A percentile compares a stretch with the other conserved stretches of the same genome.
These are phyloP conservation scores for Selenicereus undatus DNA, from an alignment of 148 eudicot genomes.

Conservation along the genomic window DNA sequence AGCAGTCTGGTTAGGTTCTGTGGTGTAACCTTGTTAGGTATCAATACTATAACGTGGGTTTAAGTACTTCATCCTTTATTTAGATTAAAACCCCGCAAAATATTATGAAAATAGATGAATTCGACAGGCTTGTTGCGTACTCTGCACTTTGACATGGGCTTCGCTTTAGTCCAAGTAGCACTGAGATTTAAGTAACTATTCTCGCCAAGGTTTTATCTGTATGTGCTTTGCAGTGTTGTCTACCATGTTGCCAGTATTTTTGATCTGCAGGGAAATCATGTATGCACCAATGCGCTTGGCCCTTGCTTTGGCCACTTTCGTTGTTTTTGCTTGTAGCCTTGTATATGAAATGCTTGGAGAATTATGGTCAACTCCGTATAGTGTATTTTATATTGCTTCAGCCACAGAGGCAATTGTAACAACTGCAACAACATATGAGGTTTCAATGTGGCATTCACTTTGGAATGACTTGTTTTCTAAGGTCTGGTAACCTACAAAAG, in stretches of 20 bases:
- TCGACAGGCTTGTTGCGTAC: neutral
- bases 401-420: slow-evolving; percentile 64
- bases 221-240: slow-evolving; percentile 49
- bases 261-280: slow-evolving; percentile 64
- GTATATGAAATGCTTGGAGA: slow-evolving; percentile 48
- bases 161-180: neutral
- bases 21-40: neutral
- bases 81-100: neutral
- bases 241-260: slow-evolving; percentile 63
- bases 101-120: neutral
- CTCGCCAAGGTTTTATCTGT: slow-evolving; percentile 10
- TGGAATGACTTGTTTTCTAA: slow-evolving; percentile 92
- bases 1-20: neutral
- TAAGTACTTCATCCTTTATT: neutral
- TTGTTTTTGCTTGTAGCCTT: slow-evolving; percentile 35
- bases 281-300: slow-evolving; percentile 77
- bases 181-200: neutral
- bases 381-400: slow-evolving; percentile 55
- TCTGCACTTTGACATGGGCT: neutral
- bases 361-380: slow-evolving; percentile 44
- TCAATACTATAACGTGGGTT: neutral
- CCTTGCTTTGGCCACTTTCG: slow-evolving; percentile 43
- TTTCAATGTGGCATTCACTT: slow-evolving; percentile 81
- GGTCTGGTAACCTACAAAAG: slow-evolving; percentile 31
- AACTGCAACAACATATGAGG: slow-evolving; percentile 41